Conservation (phyloP, 2,329 filamentous ascomycete species). For the Sclerotinia subarctica region DNA sequence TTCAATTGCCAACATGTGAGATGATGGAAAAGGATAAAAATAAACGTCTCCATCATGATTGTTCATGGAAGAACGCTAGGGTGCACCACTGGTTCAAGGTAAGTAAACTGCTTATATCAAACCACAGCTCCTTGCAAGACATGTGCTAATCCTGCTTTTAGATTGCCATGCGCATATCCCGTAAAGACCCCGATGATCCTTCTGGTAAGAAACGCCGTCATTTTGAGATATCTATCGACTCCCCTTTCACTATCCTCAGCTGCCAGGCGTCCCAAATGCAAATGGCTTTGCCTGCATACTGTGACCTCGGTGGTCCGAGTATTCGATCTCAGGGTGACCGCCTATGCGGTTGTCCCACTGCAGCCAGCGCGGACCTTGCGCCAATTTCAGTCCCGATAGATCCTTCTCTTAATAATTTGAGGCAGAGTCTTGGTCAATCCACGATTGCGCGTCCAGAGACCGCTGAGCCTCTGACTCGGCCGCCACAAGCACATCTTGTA, state of each 20-base stretch:
- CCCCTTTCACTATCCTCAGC: conserved; percentile 70
- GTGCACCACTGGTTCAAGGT: conserved; percentile 79
- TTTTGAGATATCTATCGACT: conserved; percentile 76
- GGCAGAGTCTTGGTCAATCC: background rate
- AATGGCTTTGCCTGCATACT: conserved; percentile 66
- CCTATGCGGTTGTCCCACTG: conserved; percentile 63
- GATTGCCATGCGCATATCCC: conserved; percentile 74
- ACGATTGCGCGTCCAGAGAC: conserved; percentile 23
- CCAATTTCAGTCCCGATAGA: conserved; percentile 43
- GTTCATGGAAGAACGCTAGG: conserved; percentile 69
- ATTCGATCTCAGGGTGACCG: conserved; percentile 40
- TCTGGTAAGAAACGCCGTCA: conserved; percentile 58
- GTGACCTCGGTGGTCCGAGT: conserved; percentile 47
- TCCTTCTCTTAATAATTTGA: conserved; percentile 45
- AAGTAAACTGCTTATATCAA: conserved; percentile 23
- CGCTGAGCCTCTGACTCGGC: conserved; percentile 41
- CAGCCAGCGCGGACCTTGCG: conserved; percentile 40
- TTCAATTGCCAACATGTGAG: conserved; percentile 68
- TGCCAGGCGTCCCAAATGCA: conserved; percentile 70
- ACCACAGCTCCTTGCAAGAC: background rate
- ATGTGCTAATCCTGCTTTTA: conserved; percentile 36
- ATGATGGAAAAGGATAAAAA: conserved; percentile 61
- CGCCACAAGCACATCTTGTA: conserved; percentile 47
- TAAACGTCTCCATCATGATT: conserved; percentile 66
- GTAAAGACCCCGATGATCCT: conserved; percentile 60